Evolutionary conservation across 768 basidiomycete species (phyloP).

Genomic region (Rhizopogon salebrosus): DNA sequence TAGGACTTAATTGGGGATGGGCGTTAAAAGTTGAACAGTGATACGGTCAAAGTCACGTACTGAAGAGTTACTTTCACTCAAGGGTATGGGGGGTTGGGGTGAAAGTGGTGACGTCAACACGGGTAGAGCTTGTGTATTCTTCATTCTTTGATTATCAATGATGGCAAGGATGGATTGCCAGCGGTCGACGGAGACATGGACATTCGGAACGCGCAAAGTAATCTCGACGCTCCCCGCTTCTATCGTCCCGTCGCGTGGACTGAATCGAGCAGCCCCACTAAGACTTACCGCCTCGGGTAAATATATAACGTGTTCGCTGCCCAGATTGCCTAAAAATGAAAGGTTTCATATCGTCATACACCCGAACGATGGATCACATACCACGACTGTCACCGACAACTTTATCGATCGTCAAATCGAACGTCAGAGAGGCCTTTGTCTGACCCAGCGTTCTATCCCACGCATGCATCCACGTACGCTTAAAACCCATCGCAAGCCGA

Average conservation of each 20-base stretch:
- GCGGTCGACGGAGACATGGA: not conserved
- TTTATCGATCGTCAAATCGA: constrained; percentile 45
- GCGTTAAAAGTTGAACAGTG: not conserved
- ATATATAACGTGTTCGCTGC: constrained; percentile 35
- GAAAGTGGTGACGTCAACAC: not conserved
- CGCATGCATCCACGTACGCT: constrained; percentile 61
- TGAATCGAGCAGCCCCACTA: constrained; percentile 47
- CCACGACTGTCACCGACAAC: constrained; percentile 33
- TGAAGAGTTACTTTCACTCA: not conserved
- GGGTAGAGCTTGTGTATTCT: not conserved
- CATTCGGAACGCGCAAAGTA: not conserved
- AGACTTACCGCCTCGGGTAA: constrained; percentile 43
- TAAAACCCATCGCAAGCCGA: constrained; percentile 53
- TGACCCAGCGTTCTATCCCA: constrained; percentile 67
- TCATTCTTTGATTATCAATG: not conserved
- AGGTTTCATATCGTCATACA: not conserved
- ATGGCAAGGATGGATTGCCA: not conserved
- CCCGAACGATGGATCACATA: not conserved
- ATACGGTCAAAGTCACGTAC: not conserved
- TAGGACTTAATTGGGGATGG: constrained; percentile 15
- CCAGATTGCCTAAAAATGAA: constrained; percentile 11
- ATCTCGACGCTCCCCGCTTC: constrained; percentile 47
- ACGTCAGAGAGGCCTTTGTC: constrained; percentile 50
- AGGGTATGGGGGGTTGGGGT: not conserved
- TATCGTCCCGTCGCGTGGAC: constrained; percentile 50